Evolutionary conservation across 352 stramenopile species (phyloP).

Genomic region (Phytophthora sp.): DNA sequence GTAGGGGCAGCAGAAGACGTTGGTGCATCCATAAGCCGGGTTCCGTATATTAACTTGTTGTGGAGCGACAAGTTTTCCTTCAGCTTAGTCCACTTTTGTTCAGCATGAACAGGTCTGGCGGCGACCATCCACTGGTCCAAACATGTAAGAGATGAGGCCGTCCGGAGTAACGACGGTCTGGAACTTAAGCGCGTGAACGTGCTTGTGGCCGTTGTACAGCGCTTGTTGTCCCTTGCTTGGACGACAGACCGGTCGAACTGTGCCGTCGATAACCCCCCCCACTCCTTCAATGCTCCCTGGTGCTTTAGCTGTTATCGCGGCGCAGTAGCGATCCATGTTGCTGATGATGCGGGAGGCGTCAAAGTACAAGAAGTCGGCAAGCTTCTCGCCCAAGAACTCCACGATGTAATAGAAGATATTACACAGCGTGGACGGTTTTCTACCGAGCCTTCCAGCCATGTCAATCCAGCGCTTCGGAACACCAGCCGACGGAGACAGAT

Average conservation of each 20-base stretch:
- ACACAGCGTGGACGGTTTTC: slow-evolving; percentile 2
- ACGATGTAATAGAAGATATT: slow-evolving; percentile 20
- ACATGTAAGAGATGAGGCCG: too few relatives aligned
- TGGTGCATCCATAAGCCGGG: not conserved
- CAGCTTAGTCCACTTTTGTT: not conserved
- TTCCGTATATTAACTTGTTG: not conserved
- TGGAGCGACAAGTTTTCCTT: too few relatives aligned
- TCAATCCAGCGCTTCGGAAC: not conserved
- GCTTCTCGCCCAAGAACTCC: slow-evolving; percentile 2
- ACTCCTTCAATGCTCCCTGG: not conserved
- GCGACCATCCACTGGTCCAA: slow-evolving; percentile 1
- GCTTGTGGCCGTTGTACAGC: slow-evolving; percentile 17
- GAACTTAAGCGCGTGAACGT: slow-evolving; percentile 13
- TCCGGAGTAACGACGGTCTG: slow-evolving; percentile 7
- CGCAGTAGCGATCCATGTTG: slow-evolving; percentile 15
- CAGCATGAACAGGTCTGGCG: slow-evolving; percentile 15
- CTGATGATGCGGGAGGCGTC: slow-evolving; percentile 1
- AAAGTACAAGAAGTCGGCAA: slow-evolving; percentile 12
- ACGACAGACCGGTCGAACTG: slow-evolving; percentile 15
- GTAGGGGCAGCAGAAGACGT: not conserved
- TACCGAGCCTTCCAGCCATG: not conserved
- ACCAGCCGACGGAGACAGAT: not conserved
- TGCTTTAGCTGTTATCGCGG: slow-evolving; percentile 1
- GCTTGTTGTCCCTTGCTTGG: slow-evolving; percentile 11
- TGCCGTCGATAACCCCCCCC: slow-evolving; percentile 19